Conservation (phyloP, 73 alveolate species). For the Paramecium biaurelia region DNA sequence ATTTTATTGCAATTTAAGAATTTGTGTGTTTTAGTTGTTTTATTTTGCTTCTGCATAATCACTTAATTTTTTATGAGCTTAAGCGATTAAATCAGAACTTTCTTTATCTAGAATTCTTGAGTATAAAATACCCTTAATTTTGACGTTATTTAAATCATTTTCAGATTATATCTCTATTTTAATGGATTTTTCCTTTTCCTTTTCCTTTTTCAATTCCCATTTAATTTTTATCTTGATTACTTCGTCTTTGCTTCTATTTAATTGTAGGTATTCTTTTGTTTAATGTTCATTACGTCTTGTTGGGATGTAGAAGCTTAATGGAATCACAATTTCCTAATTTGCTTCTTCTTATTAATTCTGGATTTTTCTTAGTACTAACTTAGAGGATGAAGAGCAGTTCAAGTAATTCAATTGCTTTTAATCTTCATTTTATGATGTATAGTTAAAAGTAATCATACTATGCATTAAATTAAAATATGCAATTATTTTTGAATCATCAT, state of each 20-base stretch:
- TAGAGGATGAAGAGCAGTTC: neutral
- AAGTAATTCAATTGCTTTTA: neutral
- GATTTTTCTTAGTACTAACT: neutral
- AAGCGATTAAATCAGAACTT: neutral
- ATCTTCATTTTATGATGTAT: neutral
- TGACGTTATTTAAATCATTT: no score
- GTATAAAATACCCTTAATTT: neutral
- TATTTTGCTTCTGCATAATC: no score
- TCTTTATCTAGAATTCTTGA: neutral
- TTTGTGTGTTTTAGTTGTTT: no score
- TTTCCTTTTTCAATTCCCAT: neutral
- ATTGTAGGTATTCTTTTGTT: no score
- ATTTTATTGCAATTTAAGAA: no score
- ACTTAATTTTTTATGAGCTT: neutral
- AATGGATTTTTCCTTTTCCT: no score
- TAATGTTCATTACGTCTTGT: neutral
- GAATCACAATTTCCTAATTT: neutral
- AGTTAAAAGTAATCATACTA: no score
- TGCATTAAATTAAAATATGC: no score
- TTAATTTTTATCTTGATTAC: no score
- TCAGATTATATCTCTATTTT: no score
- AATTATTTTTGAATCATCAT: no score
- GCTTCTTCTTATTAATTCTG: no score
- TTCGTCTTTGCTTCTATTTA: neutral
- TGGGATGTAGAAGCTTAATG: neutral